Conservation (phyloP, 2,329 filamentous ascomycete genomes). For the Colletotrichum aenigma region DNA sequence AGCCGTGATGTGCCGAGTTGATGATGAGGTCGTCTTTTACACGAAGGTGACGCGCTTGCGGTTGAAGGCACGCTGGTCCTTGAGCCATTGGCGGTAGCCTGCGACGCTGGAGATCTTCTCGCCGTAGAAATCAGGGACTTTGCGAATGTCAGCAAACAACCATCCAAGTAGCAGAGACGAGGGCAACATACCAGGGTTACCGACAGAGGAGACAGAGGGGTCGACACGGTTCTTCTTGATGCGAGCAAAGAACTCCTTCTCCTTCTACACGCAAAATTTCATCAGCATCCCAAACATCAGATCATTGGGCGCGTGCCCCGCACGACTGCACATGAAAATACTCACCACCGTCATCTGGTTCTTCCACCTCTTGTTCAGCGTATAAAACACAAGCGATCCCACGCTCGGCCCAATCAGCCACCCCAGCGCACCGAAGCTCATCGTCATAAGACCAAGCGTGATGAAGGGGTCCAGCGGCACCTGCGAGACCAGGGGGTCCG, state of each 20-base stretch:
- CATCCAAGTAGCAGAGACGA: fast-evolving
- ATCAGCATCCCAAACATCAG: background rate
- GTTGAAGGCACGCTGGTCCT: conserved; percentile 96
- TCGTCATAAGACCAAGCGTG: conserved; percentile 79
- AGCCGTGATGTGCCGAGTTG: background rate
- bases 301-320: background rate
- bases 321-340: conserved; percentile 18
- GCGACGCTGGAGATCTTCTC: conserved; percentile 96
- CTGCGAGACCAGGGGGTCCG: conserved; percentile 72
- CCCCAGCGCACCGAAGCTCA: conserved; percentile 78
- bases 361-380: conserved; percentile 74
- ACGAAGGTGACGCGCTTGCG: conserved; percentile 78
- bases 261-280: conserved; percentile 64
- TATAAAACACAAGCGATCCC: conserved; percentile 80
- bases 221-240: conserved; percentile 94
- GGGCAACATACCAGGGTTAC: conserved; percentile 71
- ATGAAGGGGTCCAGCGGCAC: conserved; percentile 89
- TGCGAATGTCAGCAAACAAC: background rate
- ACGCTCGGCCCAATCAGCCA: conserved; percentile 88
- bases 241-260: conserved; percentile 89
- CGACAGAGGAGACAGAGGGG: conserved; percentile 83
- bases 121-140: conserved; percentile 94
- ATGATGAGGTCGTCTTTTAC: conserved; percentile 35
- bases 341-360: conserved; percentile 72
- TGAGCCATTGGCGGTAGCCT: conserved; percentile 93